phyloP scores from a whole-genome alignment of 2,329 filamentous ascomycete genomes.

The Emmonsia crescens region DNA sequence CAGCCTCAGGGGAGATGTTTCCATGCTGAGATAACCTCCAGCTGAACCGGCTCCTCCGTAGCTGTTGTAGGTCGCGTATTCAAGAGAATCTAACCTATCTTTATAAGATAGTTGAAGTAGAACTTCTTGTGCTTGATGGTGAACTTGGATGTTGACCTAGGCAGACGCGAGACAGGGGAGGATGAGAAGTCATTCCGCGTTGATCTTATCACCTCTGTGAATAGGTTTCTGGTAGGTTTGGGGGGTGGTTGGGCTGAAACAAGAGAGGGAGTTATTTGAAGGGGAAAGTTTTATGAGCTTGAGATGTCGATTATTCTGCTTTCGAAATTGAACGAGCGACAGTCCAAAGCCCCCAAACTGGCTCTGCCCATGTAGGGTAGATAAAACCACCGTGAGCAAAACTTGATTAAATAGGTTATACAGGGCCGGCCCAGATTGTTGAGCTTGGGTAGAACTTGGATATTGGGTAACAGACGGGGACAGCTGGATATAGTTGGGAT shows the following conservation, averaged over 20 bases:
- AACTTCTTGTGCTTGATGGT: neutral
- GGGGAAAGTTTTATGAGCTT: neutral
- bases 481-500: conserved; percentile 5
- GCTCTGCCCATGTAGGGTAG: neutral
- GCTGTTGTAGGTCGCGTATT: neutral
- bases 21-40: conserved; percentile 23
- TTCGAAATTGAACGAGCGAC: neutral
- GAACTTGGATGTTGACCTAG: neutral
- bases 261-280: neutral
- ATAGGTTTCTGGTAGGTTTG: neutral
- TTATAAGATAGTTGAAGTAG: neutral
- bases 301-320: neutral
- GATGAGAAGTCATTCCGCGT: conserved; percentile 9
- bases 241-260: neutral
- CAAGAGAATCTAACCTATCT: neutral
- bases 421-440: neutral
- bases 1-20: conserved; percentile 25
- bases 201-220: neutral
- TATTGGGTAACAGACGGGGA: conserved; percentile 2
- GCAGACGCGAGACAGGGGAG: conserved; percentile 4
- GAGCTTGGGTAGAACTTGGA: neutral
- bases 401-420: neutral
- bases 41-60: neutral
- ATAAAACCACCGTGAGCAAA: neutral
- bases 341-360: neutral